Conservation (phyloP, 768 basidiomycete genomes). For the Lactarius hengduanensis region DNA sequence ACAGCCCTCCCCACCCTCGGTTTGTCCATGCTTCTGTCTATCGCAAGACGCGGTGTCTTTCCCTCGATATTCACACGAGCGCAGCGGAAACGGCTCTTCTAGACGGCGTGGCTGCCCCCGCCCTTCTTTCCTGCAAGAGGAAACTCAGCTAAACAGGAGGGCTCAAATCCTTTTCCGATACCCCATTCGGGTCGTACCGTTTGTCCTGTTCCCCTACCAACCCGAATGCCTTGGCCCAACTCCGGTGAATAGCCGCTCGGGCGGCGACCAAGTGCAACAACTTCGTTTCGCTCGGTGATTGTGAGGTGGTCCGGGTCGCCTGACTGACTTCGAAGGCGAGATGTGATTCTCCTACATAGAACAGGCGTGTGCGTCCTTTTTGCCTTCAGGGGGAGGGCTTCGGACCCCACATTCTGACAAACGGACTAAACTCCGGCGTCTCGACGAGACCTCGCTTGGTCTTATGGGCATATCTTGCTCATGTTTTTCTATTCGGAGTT, state of each 20-base stretch:
- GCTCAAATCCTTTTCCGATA: not conserved
- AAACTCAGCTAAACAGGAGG: not conserved
- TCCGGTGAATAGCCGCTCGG: not conserved
- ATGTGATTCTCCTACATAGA: not conserved
- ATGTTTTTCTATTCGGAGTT: constrained; percentile 16
- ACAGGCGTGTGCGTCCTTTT: not conserved
- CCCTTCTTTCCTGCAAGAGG: not conserved
- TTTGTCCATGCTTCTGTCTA: not conserved
- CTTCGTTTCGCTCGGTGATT: constrained; percentile 3
- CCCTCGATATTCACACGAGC: not conserved
- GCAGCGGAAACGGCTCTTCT: not conserved
- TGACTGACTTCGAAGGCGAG: not conserved
- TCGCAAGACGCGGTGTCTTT: not conserved
- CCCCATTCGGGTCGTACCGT: not conserved
- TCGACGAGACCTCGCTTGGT: not conserved
- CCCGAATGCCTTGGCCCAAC: not conserved
- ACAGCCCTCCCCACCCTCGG: no score
- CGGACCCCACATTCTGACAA: constrained; percentile 1
- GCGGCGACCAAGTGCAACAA: not conserved
- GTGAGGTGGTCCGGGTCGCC: not conserved
- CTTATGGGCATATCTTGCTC: not conserved
- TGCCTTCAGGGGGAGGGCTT: not conserved
- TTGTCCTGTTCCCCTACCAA: not conserved
- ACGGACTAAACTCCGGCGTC: not conserved
- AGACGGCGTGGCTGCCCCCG: no score